Base-by-base conservation (phyloP, 2,329 filamentous ascomycete species). In the Trichoderma semiorbis region DNA sequence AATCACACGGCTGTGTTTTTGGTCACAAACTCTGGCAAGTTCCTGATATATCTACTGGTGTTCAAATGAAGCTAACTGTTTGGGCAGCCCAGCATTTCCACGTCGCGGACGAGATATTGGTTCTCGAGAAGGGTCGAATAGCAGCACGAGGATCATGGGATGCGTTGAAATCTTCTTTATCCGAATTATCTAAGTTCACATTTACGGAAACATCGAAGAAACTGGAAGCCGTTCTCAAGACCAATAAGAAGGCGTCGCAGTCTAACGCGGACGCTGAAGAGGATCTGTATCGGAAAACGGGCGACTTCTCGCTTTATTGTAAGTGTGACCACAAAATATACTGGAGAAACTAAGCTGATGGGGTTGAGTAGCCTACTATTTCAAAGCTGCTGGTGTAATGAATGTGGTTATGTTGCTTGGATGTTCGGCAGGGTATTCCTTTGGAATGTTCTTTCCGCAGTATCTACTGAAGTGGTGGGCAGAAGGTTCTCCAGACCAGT, bases 391-490 rank as follows among this genome's bases (percentile, higher is more conserved):
- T 1, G 78, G 79, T 0, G 21, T 76, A 1, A 3, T 57, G 1
- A 81, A 81, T 57, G 70, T 81, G 14, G 3, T 74, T 1, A 36
- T 79, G 6, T 67, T 83, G 7, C 14, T 78, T 0, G 34, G 63
- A 5, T 78, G 73, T 53, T 78, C 76, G 1, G 77, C 76, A 0
- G 67, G 60, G 0, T 80, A 77, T 64, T 76, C 79, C 1, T 78
- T 83, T 68, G 83, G 80, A 70, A 77, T 80, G n/a, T 81, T 77
- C 1, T 72, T 81, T 11, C 78, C 83, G 0, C 79, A 80, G 26
- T 81, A 81, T 57, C 84, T 81, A 80, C 69, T 84, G 0, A 80
- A 82, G 63, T 74, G 77, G 64, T 84, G 83, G 83, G 83, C 81
- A 0, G 79, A 82, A 30, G 75, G 74, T 12, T 47, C 67, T 5